Percentiles rank a stretch among this genome's conserved stretches.
Evolutionary conservation across 2,329 filamentous ascomycete species (phyloP).

Genomic region (Sodiomyces alkalinus): DNA sequence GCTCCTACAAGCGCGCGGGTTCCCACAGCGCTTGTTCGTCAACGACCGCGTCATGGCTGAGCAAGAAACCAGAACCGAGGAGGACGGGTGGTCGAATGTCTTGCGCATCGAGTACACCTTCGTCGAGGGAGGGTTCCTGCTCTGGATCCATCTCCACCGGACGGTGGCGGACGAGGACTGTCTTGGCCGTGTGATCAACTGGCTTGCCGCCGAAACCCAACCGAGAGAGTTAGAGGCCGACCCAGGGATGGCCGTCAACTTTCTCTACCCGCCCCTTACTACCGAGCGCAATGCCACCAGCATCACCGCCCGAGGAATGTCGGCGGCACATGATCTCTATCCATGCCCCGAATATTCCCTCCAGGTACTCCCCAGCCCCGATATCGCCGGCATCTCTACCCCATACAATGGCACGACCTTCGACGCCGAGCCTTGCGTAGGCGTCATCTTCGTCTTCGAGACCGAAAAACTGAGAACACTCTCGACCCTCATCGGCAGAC

Average conservation of each 20-base stretch:
- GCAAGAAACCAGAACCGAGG: no score
- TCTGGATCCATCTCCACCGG: conserved; percentile 26
- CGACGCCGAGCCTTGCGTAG: conserved; percentile 17
- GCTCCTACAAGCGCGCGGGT: background rate
- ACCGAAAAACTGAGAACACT: conserved; percentile 17
- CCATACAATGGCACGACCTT: no score
- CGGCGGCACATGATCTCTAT: no score
- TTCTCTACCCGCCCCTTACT: no score
- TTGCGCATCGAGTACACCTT: conserved; percentile 19
- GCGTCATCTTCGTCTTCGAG: conserved; percentile 26
- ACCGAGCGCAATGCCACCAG: no score
- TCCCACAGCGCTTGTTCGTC: background rate
- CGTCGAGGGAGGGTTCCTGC: conserved; percentile 22
- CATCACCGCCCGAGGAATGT: no score
- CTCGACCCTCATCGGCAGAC: conserved; percentile 5
- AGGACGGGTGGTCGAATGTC: background rate
- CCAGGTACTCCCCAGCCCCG: no score
- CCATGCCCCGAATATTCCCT: no score
- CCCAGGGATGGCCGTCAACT: no score
- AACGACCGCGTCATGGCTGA: background rate
- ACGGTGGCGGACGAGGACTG: conserved; percentile 25
- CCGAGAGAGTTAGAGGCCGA: no score
- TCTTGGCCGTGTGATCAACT: conserved; percentile 21
- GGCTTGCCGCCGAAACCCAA: conserved; percentile 20
- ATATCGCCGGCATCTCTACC: no score